Evolutionary conservation across 495 filamentous ascomycete genomes (phyloP).

Genomic region (Aspergillus saccharolyticus): DNA sequence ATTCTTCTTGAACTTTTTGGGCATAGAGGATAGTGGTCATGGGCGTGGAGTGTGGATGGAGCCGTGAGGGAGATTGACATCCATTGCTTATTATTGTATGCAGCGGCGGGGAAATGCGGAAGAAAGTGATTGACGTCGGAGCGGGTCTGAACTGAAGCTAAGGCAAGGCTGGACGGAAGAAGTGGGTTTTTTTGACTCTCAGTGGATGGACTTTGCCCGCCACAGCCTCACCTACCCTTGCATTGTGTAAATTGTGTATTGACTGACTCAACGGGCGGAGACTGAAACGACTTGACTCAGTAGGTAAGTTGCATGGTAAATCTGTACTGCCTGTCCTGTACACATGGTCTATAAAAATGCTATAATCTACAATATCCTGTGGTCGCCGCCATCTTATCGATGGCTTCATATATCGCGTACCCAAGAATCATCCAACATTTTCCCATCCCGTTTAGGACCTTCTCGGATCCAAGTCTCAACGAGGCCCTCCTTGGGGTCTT

Average conservation of each 20-base stretch:
- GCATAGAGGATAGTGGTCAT: slow-evolving; percentile 30
- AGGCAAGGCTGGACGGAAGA: neutral
- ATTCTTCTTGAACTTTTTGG: slow-evolving; percentile 41
- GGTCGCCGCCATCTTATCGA: neutral
- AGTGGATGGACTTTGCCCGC: neutral
- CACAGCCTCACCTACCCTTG: too few relatives aligned
- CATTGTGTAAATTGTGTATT: too few relatives aligned
- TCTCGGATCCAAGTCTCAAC: slow-evolving; percentile 61
- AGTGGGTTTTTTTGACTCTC: neutral
- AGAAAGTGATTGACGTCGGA: neutral
- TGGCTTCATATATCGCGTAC: slow-evolving; percentile 51
- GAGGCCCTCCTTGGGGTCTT: slow-evolving; percentile 63
- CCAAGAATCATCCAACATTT: slow-evolving; percentile 60
- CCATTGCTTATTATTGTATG: neutral
- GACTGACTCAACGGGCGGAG: too few relatives aligned
- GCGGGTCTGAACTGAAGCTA: neutral
- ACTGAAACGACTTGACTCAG: neutral
- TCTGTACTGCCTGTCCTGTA: slow-evolving; percentile 2
- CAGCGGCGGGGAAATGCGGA: too few relatives aligned
- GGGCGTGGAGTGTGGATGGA: slow-evolving; percentile 6
- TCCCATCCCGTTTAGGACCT: slow-evolving; percentile 50
- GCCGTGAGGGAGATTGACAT: neutral
- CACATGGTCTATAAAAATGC: neutral
- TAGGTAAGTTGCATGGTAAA: neutral
- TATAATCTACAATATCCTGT: slow-evolving; percentile 15